Conservation (phyloP, 345 rosid species). For the Lepidium sativum region DNA sequence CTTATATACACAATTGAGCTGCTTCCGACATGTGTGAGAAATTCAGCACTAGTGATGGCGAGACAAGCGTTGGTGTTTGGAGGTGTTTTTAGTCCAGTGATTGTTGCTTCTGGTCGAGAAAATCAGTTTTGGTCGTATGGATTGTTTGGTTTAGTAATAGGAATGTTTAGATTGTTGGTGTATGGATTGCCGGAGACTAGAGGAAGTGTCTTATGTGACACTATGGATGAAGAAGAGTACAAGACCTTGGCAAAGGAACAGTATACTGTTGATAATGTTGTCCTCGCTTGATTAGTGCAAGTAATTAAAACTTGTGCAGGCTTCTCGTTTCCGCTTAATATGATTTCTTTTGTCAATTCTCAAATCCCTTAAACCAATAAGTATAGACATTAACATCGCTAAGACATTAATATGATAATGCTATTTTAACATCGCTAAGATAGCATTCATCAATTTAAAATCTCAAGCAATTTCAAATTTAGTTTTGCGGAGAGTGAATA, state of each 20-base stretch:
- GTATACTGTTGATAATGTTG: neutral
- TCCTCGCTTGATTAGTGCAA: neutral
- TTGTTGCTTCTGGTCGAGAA: slow-evolving; percentile 44
- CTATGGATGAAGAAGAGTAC: slow-evolving; percentile 60
- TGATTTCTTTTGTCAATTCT: too few relatives aligned
- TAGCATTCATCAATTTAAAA: too few relatives aligned
- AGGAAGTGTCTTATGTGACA: slow-evolving; percentile 39
- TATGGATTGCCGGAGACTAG: slow-evolving; percentile 55
- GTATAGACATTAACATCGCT: too few relatives aligned
- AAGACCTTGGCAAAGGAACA: neutral
- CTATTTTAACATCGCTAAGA: too few relatives aligned
- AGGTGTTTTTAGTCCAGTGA: slow-evolving; percentile 42
- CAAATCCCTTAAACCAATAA: too few relatives aligned
- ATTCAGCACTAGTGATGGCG: slow-evolving; percentile 54
- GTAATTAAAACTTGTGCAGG: neutral
- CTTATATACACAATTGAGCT: slow-evolving; percentile 46
- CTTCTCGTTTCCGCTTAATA: neutral
- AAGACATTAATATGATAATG: too few relatives aligned
- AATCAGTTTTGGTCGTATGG: slow-evolving; percentile 35
- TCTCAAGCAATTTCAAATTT: too few relatives aligned
- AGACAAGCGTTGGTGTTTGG: slow-evolving; percentile 49
- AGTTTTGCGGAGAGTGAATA: too few relatives aligned
- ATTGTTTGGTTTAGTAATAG: slow-evolving; percentile 49
- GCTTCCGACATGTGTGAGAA: slow-evolving; percentile 53
- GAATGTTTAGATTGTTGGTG: slow-evolving; percentile 38